Evolutionary conservation across 495 filamentous ascomycete genomes (phyloP).

Genomic region (Tuber microsphaerosporum): DNA sequence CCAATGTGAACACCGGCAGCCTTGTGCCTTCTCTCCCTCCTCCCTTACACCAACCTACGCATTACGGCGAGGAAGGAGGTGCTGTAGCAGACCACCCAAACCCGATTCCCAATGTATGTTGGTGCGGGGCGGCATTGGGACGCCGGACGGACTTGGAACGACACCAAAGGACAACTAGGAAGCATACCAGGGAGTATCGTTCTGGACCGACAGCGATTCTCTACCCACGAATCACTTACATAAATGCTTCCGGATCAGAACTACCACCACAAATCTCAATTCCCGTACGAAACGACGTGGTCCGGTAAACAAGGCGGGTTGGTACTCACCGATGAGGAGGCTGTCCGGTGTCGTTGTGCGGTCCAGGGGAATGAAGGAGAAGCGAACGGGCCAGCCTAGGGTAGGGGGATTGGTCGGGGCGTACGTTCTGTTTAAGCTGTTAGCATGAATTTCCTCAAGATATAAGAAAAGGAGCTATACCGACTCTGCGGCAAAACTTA

Average conservation of each 20-base stretch:
- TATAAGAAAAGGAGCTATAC: constrained; percentile 6
- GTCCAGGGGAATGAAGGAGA: constrained; percentile 33
- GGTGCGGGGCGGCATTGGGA: no score
- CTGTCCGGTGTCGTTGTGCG: constrained; percentile 32
- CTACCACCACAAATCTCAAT: neutral
- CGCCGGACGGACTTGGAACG: no score
- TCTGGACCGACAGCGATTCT: neutral
- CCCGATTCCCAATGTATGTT: no score
- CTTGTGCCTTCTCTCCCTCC: no score
- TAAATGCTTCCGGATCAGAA: neutral
- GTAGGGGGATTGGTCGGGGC: constrained; percentile 10
- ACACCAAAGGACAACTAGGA: no score
- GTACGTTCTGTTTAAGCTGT: constrained; percentile 8
- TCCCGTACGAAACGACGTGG: constrained; percentile 18
- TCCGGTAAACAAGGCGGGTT: constrained; percentile 11
- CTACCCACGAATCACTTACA: neutral
- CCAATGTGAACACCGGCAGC: neutral
- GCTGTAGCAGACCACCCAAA: no score
- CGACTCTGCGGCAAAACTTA: constrained; percentile 34
- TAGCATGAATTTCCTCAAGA: constrained; percentile 13
- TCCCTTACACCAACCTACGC: no score
- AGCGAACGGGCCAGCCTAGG: constrained; percentile 13
- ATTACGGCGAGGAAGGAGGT: no score
- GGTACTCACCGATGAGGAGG: constrained; percentile 32
- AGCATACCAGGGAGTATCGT: neutral